Conservation (phyloP, 2,329 filamentous ascomycete genomes). For the Atkinsonella hypoxylon region DNA sequence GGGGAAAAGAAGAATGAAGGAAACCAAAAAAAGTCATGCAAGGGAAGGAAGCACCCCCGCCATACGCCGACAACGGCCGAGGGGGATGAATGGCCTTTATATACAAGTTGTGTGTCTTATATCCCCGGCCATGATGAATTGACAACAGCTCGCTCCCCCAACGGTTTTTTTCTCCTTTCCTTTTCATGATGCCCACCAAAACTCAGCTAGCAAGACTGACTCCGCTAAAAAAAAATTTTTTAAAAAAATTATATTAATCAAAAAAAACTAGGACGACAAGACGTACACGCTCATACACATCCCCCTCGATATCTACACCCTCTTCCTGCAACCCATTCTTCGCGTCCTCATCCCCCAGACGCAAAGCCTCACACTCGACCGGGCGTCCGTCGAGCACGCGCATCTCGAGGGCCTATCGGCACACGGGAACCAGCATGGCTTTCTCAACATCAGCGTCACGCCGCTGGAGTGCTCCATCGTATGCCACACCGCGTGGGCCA, state of each 20-base stretch:
- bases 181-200: too few relatives aligned
- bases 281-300: constrained; percentile 84
- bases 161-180: too few relatives aligned
- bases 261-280: constrained; percentile 59
- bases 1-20: neutral
- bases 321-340: constrained; percentile 78
- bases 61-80: constrained; percentile 1
- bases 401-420: constrained; percentile 33
- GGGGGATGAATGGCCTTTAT: too few relatives aligned
- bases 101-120: too few relatives aligned
- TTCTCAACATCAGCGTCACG: constrained; percentile 88
- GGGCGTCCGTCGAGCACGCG: constrained; percentile 22
- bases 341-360: constrained; percentile 63
- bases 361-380: constrained; percentile 24
- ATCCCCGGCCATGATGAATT: too few relatives aligned
- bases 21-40: too few relatives aligned
- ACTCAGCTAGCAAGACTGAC: too few relatives aligned
- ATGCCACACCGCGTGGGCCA: constrained; percentile 65
- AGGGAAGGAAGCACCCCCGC: neutral
- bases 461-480: constrained; percentile 88
- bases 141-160: too few relatives aligned
- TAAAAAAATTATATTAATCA: too few relatives aligned
- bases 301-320: constrained; percentile 63
- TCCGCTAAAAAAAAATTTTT: too few relatives aligned
- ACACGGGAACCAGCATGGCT: constrained; percentile 52